Conservation (phyloP, 352 stramenopile genomes). For the Globisporangium cystogenes region DNA sequence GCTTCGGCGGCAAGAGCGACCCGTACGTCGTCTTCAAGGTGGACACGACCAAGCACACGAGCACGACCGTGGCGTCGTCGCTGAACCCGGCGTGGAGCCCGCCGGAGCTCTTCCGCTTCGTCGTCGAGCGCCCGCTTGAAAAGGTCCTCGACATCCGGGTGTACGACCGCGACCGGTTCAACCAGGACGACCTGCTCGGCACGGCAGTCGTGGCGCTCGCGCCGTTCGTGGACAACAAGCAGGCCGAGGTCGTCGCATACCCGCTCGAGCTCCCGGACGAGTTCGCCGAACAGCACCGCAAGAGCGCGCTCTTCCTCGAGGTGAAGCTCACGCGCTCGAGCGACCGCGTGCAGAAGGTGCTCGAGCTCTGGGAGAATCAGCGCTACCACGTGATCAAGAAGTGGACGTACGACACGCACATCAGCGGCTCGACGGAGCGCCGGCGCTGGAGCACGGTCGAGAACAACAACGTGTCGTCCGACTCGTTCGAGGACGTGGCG, state of each 20-base stretch:
- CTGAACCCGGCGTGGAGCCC: constrained; percentile 54
- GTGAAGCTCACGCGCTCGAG: constrained; percentile 40
- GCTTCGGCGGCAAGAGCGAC: constrained; percentile 71
- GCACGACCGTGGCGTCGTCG: constrained; percentile 32
- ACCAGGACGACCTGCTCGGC: constrained; percentile 55
- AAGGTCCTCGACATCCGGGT: constrained; percentile 49
- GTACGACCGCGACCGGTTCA: constrained; percentile 59
- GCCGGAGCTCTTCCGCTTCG: constrained; percentile 54
- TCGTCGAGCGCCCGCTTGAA: constrained; percentile 49
- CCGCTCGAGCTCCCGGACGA: constrained; percentile 45
- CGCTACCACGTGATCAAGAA: constrained; percentile 74
- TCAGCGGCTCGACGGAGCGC: constrained; percentile 52
- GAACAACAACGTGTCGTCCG: constrained; percentile 54
- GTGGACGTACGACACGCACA: constrained; percentile 60
- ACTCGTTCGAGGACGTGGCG: constrained; percentile 64
- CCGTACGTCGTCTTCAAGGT: constrained; percentile 70
- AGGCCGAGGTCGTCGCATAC: constrained; percentile 45
- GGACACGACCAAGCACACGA: constrained; percentile 35
- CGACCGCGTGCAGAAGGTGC: constrained; percentile 48
- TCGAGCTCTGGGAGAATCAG: constrained; percentile 87
- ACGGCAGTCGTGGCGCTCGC: constrained; percentile 40
- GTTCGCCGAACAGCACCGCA: constrained; percentile 58
- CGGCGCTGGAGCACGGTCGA: constrained; percentile 66
- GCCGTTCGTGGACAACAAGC: constrained; percentile 38
- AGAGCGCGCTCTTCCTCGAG: constrained; percentile 54